These are phyloP conservation scores for Raffaelea albimanens DNA, from an alignment of 2,329 filamentous ascomycete species.

Conservation along the genomic window DNA sequence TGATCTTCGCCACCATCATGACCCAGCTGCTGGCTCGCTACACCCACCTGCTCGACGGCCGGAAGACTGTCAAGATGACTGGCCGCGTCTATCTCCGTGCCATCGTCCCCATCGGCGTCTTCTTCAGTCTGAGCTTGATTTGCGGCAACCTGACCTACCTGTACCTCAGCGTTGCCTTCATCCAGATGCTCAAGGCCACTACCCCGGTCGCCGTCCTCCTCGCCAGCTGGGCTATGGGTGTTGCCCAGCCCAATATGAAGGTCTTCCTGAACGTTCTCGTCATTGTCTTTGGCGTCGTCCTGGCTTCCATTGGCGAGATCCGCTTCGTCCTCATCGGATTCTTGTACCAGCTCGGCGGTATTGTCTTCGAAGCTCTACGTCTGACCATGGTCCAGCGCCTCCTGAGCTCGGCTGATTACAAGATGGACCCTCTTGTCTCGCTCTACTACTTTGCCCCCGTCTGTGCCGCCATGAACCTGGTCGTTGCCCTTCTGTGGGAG, in stretches of 20 bases:
- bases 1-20: conserved; percentile 86
- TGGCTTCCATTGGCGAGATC: conserved; percentile 93
- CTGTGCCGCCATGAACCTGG: conserved; percentile 72
- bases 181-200: conserved; percentile 99
- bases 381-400: conserved; percentile 78
- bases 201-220: conserved; percentile 89
- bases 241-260: conserved; percentile 74
- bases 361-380: conserved; percentile 73
- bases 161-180: conserved; percentile 91
- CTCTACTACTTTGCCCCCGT: conserved; percentile 85
- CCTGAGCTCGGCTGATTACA: conserved; percentile 74
- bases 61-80: conserved; percentile 96
- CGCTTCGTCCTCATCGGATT: conserved; percentile 78
- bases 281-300: conserved; percentile 89
- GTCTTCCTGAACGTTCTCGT: conserved; percentile 87
- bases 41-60: conserved; percentile 81
- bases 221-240: conserved; percentile 78
- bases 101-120: conserved; percentile 88
- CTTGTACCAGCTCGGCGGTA: conserved; percentile 67
- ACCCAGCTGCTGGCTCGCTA: conserved; percentile 89
- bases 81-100: conserved; percentile 85
- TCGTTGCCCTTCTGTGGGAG: conserved; percentile 65
- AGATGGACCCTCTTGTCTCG: conserved; percentile 85
- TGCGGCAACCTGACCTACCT: conserved; percentile 94
- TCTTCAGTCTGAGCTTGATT: conserved; percentile 93